Evolutionary conservation across 345 rosid species (phyloP).

Genomic region (Moricandia moricandioides): DNA sequence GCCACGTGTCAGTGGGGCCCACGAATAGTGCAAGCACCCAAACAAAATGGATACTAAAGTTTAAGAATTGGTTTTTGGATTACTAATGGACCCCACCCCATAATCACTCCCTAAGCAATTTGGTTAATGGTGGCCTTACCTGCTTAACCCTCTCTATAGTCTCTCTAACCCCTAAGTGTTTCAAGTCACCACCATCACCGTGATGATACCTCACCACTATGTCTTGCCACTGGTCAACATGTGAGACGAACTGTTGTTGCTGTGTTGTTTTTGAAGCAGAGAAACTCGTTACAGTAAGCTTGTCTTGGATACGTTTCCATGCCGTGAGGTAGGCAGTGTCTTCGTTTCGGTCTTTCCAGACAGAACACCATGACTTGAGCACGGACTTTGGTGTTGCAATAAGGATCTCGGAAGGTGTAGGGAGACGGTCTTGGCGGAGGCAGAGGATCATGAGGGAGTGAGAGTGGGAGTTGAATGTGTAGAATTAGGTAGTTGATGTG

Average conservation of each 20-base stretch:
- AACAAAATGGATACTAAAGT: too few relatives aligned
- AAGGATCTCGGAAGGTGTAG: constrained; percentile 90
- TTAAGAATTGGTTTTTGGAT: too few relatives aligned
- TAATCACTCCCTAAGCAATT: too few relatives aligned
- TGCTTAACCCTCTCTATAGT: constrained; percentile 94
- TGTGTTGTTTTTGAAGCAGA: constrained; percentile 91
- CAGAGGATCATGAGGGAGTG: constrained; percentile 95
- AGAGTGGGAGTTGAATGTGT: constrained; percentile 90
- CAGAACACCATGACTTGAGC: constrained; percentile 89
- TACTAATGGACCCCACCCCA: too few relatives aligned
- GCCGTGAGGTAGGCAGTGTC: constrained; percentile 96
- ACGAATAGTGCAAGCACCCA: too few relatives aligned
- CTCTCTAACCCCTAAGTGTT: constrained; percentile 80
- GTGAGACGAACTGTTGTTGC: constrained; percentile 79
- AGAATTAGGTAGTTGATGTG: constrained; percentile 70
- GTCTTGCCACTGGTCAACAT: constrained; percentile 89
- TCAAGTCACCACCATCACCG: constrained; percentile 90
- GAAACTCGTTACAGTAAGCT: constrained; percentile 77
- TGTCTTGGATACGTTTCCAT: constrained; percentile 98
- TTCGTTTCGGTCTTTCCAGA: constrained; percentile 98
- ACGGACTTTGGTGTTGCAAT: constrained; percentile 72
- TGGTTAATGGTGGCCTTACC: too few relatives aligned
- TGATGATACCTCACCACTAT: constrained; percentile 91
- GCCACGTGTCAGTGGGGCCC: too few relatives aligned
- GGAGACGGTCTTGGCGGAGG: constrained; percentile 77